phyloP scores from a whole-genome alignment of 495 filamentous ascomycete species.

The Trichoderma virens region DNA sequence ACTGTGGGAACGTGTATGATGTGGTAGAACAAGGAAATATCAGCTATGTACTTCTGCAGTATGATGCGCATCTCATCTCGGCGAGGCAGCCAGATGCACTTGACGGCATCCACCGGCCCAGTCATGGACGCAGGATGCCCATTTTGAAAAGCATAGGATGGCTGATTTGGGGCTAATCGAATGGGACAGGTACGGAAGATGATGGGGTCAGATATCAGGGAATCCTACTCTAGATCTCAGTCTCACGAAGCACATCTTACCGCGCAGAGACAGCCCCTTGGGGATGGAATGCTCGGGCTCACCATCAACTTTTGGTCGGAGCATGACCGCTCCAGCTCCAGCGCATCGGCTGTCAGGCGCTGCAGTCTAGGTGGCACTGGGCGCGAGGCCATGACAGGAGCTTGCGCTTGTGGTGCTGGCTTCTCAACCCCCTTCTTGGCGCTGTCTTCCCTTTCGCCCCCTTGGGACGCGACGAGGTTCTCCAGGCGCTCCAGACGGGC shows the following conservation, averaged over 20 bases:
- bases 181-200: slow-evolving; percentile 4
- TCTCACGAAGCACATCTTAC: neutral
- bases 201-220: neutral
- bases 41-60: slow-evolving; percentile 31
- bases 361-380: neutral
- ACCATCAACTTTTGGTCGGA: neutral
- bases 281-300: neutral
- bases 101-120: slow-evolving; percentile 8
- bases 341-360: neutral
- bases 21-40: slow-evolving; percentile 33
- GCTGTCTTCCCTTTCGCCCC: neutral
- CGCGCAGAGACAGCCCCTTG: neutral
- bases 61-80: slow-evolving; percentile 30
- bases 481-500: neutral
- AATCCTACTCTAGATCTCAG: neutral
- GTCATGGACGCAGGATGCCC: slow-evolving; percentile 8
- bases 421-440: neutral
- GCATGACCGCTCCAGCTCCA: neutral
- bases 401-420: no score
- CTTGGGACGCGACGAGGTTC: neutral
- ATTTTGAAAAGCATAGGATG: slow-evolving; percentile 1
- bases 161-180: neutral
- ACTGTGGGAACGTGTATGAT: slow-evolving; percentile 33
- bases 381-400: neutral
- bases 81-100: slow-evolving; percentile 32